phyloP scores from a whole-genome alignment of 371 early-diverging fungal species.

The Mortierella sp. region DNA sequence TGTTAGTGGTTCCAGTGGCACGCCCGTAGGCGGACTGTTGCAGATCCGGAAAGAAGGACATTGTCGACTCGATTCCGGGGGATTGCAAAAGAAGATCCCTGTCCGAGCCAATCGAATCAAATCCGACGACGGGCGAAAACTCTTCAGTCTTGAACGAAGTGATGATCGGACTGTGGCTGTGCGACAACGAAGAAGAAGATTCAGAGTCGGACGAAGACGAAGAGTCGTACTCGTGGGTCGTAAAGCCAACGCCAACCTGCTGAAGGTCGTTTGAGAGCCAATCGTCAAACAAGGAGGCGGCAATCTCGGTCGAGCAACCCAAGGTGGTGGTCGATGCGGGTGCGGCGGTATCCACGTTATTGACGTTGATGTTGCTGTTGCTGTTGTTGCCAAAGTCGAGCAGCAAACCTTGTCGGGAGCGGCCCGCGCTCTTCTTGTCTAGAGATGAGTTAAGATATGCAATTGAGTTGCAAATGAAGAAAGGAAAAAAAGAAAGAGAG shows the following conservation, averaged over 20 bases:
- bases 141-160: constrained; percentile 1
- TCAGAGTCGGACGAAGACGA: constrained; percentile 33
- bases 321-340: no score
- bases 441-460: not conserved
- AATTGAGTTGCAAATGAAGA: constrained; percentile 3
- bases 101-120: constrained; percentile 36
- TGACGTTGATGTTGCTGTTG: not conserved
- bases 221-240: constrained; percentile 16
- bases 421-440: constrained; percentile 26
- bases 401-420: constrained; percentile 30
- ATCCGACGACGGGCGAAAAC: constrained; percentile 35
- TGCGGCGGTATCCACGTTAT: constrained; percentile 21
- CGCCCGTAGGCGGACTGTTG: not conserved
- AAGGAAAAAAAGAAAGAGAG: not conserved
- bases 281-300: constrained; percentile 41
- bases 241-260: constrained; percentile 26
- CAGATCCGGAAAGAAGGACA: constrained; percentile 37
- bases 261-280: constrained; percentile 47
- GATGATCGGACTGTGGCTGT: constrained; percentile 29
- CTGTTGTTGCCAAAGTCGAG: constrained; percentile 25
- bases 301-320: constrained; percentile 22
- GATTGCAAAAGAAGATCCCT: constrained; percentile 27
- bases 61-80: constrained; percentile 17
- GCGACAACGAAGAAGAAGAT: constrained; percentile 7
- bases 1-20: not conserved